Evolutionary conservation across 345 rosid genomes (phyloP).

Genomic region (Rubroshorea leprosula): DNA sequence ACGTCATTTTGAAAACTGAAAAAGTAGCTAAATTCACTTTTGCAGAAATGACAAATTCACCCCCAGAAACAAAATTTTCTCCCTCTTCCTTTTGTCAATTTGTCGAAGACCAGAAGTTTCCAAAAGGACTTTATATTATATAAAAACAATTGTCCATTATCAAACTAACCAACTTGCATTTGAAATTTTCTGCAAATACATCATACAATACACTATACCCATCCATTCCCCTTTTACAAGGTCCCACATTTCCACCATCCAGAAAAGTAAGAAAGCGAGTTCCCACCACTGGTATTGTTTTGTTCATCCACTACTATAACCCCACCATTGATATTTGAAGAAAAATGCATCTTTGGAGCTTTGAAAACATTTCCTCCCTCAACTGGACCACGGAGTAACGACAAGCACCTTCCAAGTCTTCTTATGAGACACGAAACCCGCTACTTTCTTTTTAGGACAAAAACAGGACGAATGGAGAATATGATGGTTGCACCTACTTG

Average conservation of each 20-base stretch:
- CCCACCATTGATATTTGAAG: conserved; percentile 22
- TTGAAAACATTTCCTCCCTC: conserved; percentile 13
- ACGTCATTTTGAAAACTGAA: too few relatives aligned
- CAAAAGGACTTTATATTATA: conserved; percentile 14
- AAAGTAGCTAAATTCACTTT: too few relatives aligned
- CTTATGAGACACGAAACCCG: conserved; percentile 9
- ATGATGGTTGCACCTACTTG: conserved; percentile 10
- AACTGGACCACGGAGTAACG: conserved; percentile 19
- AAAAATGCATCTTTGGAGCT: conserved; percentile 14
- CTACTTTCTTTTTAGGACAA: conserved; percentile 24
- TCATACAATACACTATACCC: conserved; percentile 29
- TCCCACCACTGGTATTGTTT: conserved; percentile 26
- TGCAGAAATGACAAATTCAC: too few relatives aligned
- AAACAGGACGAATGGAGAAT: conserved; percentile 7
- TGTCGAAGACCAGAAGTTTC: conserved; percentile 18
- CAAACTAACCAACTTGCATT: conserved; percentile 28
- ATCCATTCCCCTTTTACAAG: conserved; percentile 24
- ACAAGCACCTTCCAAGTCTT: conserved; percentile 17
- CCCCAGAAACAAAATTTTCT: too few relatives aligned
- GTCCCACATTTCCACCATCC: conserved; percentile 40
- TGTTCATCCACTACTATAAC: conserved; percentile 49
- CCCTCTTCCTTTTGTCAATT: neutral
- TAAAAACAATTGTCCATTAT: conserved; percentile 12
- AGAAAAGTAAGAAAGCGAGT: conserved; percentile 13
- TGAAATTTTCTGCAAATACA: conserved; percentile 24